Conservation (phyloP, 1,284 basidiomycete genomes). For the Leccinum subrobustum region DNA sequence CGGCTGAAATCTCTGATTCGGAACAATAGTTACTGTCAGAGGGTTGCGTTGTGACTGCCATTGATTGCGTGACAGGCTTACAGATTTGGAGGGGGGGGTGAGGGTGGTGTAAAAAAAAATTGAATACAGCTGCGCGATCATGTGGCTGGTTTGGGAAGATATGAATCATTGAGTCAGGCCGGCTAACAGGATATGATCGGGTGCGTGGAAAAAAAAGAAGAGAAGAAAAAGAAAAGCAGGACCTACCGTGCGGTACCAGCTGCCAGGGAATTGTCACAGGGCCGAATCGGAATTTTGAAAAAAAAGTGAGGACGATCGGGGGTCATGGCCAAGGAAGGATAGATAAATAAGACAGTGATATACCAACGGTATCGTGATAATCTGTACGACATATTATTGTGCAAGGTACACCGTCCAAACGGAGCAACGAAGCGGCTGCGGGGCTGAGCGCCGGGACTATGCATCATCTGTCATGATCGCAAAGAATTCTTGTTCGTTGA, state of each 20-base stretch:
- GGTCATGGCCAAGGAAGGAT: conserved; percentile 17
- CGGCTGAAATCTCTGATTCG: conserved; percentile 18
- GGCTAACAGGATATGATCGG: conserved; percentile 14
- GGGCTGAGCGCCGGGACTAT: conserved; percentile 28
- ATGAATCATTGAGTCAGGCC: conserved; percentile 21
- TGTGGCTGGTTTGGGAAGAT: conserved; percentile 16
- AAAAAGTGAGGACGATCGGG: conserved; percentile 17
- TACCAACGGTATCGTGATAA: conserved; percentile 11
- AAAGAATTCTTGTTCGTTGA: conserved; percentile 92
- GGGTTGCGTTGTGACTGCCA: not conserved
- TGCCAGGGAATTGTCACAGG: not conserved
- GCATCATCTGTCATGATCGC: conserved; percentile 96
- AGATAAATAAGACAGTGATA: conserved; percentile 22
- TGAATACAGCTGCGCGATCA: conserved; percentile 25
- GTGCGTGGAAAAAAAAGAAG: conserved; percentile 8
- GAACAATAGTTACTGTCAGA: conserved; percentile 1
- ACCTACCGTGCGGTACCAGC: not conserved
- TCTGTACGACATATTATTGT: conserved; percentile 7
- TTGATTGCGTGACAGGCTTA: conserved; percentile 10
- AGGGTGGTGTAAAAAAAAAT: not conserved
- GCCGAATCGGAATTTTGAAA: not conserved
- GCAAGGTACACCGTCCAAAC: not conserved
- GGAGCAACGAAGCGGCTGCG: not conserved
- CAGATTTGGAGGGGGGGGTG: conserved; percentile 8
- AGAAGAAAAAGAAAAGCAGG: not conserved